Base-by-base conservation (phyloP, 495 filamentous ascomycete genomes). In the Margaritispora aquatica region DNA sequence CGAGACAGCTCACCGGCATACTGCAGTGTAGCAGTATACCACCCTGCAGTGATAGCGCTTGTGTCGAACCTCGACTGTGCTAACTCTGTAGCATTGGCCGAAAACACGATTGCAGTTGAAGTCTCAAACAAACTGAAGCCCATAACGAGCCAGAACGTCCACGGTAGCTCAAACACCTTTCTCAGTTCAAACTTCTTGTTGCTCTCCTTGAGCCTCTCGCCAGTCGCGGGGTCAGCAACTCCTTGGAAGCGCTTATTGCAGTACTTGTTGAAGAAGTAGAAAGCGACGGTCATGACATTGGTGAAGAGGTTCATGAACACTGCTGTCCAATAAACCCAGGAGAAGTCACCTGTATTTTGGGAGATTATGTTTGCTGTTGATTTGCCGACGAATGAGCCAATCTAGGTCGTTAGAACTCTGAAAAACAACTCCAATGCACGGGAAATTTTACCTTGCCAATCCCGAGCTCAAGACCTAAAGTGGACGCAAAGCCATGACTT, bases 241-340 rank as follows among this genome's bases (percentile, higher is more conserved):
- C 70, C 68, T 22, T 49, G 55, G 54, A 70, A 77, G 13, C 64
- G 60, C 15, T 59, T 55, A 31, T 71, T 67, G 60, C 71, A 71
- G 50, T 73, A 74, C 22, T 68, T 63, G 22, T 58, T 75, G 66
- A 76, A 78, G 27, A 73, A 65, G 69, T 72, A 78, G 67, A 76
- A 77, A 2, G 67, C 55, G 0, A 57, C 67, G 0, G 71, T 76
- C 2, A 71, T 68, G 2, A 57, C 64, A 54, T 78, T 76, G 13
- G 74, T 76, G 61, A 77, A 77, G 1, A 78, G 52, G 47, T 78
- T 76, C 72, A 78, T 77, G 66, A 78, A 76, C 0, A 76, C 75
- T 0, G 75, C 69, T 0, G 67, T 74, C 74, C 74, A 78, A 50
- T 73, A 77, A 3, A 70, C 69, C 75, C 75, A 78, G 36, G 71